phyloP scores from a whole-genome alignment of 768 basidiomycete genomes.

The Strobilomyces echinocephalus region DNA sequence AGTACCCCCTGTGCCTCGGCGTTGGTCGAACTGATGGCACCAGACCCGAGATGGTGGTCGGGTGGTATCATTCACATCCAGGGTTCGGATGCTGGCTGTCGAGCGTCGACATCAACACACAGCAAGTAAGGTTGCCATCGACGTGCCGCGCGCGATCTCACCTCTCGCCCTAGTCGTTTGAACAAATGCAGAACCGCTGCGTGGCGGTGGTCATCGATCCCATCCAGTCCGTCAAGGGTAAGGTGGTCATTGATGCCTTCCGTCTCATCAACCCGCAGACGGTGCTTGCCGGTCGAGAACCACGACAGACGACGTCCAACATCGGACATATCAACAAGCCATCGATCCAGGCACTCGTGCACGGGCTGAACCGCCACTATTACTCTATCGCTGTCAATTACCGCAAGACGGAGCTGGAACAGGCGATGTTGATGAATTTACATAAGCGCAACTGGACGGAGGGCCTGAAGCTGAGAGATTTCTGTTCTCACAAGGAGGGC shows the following conservation, averaged over 20 bases:
- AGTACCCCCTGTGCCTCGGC: conserved; percentile 1
- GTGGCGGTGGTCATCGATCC: conserved; percentile 98
- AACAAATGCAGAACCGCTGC: conserved; percentile 86
- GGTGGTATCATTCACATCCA: conserved; percentile 99
- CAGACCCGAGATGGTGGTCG: conserved; percentile 96
- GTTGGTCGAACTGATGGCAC: conserved; percentile 3
- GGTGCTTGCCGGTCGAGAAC: conserved; percentile 88
- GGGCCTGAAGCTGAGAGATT: conserved; percentile 88
- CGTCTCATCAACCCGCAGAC: conserved; percentile 90
- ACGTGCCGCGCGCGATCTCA: conserved; percentile 12
- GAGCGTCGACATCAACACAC: conserved; percentile 98
- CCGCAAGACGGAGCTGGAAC: conserved; percentile 96
- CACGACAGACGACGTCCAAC: conserved; percentile 95
- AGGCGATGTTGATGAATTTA: conserved; percentile 97
- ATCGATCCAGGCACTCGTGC: conserved; percentile 97
- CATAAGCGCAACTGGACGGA: conserved; percentile 99
- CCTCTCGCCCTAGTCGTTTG: conserved; percentile 70
- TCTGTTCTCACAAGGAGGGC: conserved; percentile 77
- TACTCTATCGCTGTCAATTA: conserved; percentile 98
- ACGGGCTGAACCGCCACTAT: conserved; percentile 96
- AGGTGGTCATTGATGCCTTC: conserved; percentile 99
- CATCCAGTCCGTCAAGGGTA: conserved; percentile 97
- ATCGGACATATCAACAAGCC: conserved; percentile 99
- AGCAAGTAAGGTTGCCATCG: conserved; percentile 57
- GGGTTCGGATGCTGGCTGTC: conserved; percentile 99